Conservation (phyloP, 306 rosid genomes). For the Crataegus laevigata region DNA sequence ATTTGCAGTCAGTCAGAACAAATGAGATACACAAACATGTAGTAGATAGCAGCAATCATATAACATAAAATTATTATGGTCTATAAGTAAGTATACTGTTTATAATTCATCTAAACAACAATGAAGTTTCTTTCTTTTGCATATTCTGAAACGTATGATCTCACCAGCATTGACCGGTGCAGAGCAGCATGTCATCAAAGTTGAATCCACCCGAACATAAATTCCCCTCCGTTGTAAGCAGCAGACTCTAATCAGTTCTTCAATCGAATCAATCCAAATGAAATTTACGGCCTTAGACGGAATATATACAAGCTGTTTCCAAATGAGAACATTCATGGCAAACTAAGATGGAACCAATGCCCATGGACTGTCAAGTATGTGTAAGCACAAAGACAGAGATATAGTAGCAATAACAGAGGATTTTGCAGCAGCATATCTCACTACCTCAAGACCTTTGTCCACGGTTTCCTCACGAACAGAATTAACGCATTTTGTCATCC, state of each 20-base stretch:
- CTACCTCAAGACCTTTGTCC: constrained; percentile 38
- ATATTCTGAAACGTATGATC: not conserved
- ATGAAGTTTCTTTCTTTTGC: constrained; percentile 1
- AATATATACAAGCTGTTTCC: not conserved
- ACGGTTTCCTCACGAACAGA: constrained; percentile 41
- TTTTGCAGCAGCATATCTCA: constrained; percentile 49
- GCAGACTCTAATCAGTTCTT: not conserved
- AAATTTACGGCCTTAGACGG: not conserved
- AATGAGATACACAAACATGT: too few species aligned
- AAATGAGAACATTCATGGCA: constrained; percentile 1
- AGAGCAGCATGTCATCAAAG: not conserved
- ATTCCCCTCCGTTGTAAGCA: not conserved
- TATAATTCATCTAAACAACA: not conserved
- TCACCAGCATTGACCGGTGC: not conserved
- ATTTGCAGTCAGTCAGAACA: too few species aligned
- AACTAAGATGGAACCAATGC: constrained; percentile 40
- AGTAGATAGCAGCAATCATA: not conserved
- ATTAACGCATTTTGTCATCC: constrained; percentile 28
- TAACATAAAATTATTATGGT: not conserved
- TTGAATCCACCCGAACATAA: not conserved
- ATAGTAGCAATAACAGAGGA: constrained; percentile 42
- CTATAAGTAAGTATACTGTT: not conserved
- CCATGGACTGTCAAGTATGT: constrained; percentile 45
- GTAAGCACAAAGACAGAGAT: constrained; percentile 57
- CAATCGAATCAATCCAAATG: not conserved